phyloP scores from a whole-genome alignment of 805 yeast genomes.

The Hanseniaspora taiwanica region DNA sequence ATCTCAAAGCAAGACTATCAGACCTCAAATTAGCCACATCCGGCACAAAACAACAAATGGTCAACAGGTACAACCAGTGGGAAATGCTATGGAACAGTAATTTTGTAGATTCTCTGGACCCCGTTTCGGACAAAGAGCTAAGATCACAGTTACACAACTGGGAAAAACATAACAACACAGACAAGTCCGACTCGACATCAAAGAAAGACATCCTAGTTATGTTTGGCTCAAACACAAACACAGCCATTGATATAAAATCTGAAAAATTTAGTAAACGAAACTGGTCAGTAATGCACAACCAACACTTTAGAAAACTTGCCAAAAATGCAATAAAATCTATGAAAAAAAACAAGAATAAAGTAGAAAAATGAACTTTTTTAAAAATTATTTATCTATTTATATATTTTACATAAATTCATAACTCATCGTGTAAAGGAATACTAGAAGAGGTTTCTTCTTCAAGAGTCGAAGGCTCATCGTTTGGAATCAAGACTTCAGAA shows the following conservation, averaged over 20 bases:
- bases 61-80: constrained; percentile 63
- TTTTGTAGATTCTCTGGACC: constrained; percentile 49
- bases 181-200: constrained; percentile 12
- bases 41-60: constrained; percentile 55
- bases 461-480: too few species aligned
- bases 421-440: not conserved
- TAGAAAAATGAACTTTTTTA: too few species aligned
- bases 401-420: not conserved
- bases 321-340: constrained; percentile 24
- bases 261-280: constrained; percentile 33
- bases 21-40: constrained; percentile 40
- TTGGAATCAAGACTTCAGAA: too few species aligned
- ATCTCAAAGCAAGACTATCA: constrained; percentile 46
- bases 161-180: constrained; percentile 35
- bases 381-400: too few species aligned
- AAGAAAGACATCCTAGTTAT: not conserved
- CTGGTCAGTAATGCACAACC: constrained; percentile 30
- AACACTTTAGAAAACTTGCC: constrained; percentile 28
- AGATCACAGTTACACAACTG: constrained; percentile 47
- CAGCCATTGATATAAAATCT: constrained; percentile 24
- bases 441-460: too few species aligned
- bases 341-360: constrained; percentile 11
- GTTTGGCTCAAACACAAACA: constrained; percentile 7
- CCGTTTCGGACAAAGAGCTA: constrained; percentile 43
- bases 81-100: constrained; percentile 71